Percentiles rank a stretch among this genome's conserved stretches.
These are phyloP conservation scores for Colletotrichum lupini DNA, from an alignment of 2,329 filamentous ascomycete species.

Conservation along the genomic window DNA sequence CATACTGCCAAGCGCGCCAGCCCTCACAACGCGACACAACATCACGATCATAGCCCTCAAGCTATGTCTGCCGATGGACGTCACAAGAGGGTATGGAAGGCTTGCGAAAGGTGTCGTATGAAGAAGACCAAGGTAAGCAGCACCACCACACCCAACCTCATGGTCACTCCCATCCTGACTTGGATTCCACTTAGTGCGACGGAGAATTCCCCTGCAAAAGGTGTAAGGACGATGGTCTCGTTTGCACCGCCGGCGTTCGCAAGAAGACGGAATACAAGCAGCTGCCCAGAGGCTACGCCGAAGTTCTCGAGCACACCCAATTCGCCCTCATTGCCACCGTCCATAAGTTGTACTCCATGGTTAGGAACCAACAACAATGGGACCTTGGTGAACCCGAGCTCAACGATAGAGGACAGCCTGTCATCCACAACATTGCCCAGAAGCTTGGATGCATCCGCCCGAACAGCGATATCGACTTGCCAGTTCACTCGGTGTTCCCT, in stretches of 20 bases:
- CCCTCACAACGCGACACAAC: slow-evolving; percentile 49
- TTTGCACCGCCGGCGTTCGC: slow-evolving; percentile 71
- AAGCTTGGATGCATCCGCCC: slow-evolving; percentile 73
- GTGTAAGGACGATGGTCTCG: slow-evolving; percentile 73
- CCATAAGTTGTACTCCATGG: slow-evolving; percentile 74
- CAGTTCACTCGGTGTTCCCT: slow-evolving; percentile 68
- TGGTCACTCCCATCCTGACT: neutral
- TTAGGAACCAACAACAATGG: slow-evolving; percentile 68
- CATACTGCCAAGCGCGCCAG: slow-evolving; percentile 63
- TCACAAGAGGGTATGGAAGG: slow-evolving; percentile 75
- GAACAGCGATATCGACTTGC: slow-evolving; percentile 69
- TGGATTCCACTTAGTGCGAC: slow-evolving; percentile 61
- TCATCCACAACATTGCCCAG: slow-evolving; percentile 73
- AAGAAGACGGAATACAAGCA: slow-evolving; percentile 79
- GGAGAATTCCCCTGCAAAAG: slow-evolving; percentile 75
- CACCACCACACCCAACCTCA: neutral
- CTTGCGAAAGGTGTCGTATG: slow-evolving; percentile 74
- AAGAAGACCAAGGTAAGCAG: slow-evolving; percentile 73
- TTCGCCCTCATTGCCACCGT: slow-evolving; percentile 73
- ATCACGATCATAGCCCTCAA: slow-evolving; percentile 50
- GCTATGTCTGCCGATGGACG: slow-evolving; percentile 60
- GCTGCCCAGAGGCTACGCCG: slow-evolving; percentile 71
- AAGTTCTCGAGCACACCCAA: slow-evolving; percentile 74
- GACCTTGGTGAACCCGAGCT: slow-evolving; percentile 71
- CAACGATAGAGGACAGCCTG: slow-evolving; percentile 71